Evolutionary conservation across 345 rosid genomes (phyloP), one percentile per base, ranked within the genome.

Genomic region (Firmiana major): DNA sequence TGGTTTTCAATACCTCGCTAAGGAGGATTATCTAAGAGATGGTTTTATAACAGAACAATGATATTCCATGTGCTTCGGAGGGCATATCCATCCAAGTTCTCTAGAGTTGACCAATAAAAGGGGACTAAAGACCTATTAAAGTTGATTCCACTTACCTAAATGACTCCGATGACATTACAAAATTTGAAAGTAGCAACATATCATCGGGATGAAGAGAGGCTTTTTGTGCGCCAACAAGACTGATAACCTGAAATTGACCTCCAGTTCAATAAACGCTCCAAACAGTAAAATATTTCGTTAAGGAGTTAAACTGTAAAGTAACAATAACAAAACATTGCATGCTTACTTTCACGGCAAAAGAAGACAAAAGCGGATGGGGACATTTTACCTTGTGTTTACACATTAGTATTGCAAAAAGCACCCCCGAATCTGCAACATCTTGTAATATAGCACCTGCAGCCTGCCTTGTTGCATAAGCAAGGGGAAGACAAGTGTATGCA

Each of bases 131-230:
- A 76, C 15, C 10, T 0, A 21, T 40, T 9, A 17, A 75, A 82
- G 81, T 74, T 19, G 58, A 75, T 54, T 82, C 59, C 12, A 79
- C 88, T 87, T 87, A 82, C 99, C 97, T 90, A 85, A 92, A 95
- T 84, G 99, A 95, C 80, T 95, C 98, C 49, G 98, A 90, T 3
- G 98, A 89, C 86, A 85, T 89, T n/a, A 95, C 92, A 77, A 93
- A 93, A 83, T 95, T 95, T 49, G 98, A 85, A 84, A 95, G 96
- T 63, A 95, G 88, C 84, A 93, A 83, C 89, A 93, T 85, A 79
- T 95, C 99, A 84, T 95, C 94, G 7, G 99, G 98, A 87, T 90
- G 99, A 74, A 95, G 94, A 63, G 98, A 95, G 17, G 99, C 93
- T 79, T 93, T 95, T 82, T 95, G 98, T 57, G 98, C 99, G 80